Evolutionary conservation across 768 basidiomycete species (phyloP).

Genomic region (Antrodiella citrinella): DNA sequence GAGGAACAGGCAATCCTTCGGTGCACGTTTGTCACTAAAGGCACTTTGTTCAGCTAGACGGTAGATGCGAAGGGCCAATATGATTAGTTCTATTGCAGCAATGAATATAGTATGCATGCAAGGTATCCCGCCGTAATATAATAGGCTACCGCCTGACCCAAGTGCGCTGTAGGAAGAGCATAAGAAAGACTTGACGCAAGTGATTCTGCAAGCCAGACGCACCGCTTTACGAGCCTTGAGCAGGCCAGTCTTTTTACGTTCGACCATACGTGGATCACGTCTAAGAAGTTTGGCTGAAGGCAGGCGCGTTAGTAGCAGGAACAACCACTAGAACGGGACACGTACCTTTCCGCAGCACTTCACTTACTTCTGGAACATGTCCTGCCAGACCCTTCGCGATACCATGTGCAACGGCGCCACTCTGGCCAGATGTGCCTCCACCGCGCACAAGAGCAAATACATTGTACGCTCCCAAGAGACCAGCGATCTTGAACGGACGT

Average conservation of each 20-base stretch:
- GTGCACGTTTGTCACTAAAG: too few relatives aligned
- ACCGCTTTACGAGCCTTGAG: slow-evolving; percentile 91
- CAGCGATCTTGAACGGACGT: slow-evolving; percentile 78
- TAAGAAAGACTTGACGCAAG: slow-evolving; percentile 10
- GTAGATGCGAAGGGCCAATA: background rate
- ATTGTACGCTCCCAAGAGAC: slow-evolving; percentile 80
- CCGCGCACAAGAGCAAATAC: slow-evolving; percentile 55
- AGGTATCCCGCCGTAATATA: too few relatives aligned
- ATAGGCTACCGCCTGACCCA: slow-evolving; percentile 88
- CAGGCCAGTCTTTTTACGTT: slow-evolving; percentile 93
- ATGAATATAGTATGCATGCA: too few relatives aligned
- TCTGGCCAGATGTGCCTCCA: slow-evolving; percentile 88
- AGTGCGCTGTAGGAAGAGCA: slow-evolving; percentile 47
- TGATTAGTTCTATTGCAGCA: too few relatives aligned
- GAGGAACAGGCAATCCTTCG: too few relatives aligned
- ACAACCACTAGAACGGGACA: slow-evolving; percentile 8
- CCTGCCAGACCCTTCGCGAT: slow-evolving; percentile 69
- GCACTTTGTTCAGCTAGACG: too few relatives aligned
- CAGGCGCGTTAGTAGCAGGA: slow-evolving; percentile 1
- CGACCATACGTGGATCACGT: slow-evolving; percentile 96
- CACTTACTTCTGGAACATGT: slow-evolving; percentile 58
- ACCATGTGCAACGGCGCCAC: slow-evolving; percentile 77
- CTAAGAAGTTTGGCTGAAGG: slow-evolving; percentile 70
- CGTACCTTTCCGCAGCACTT: slow-evolving; percentile 68
- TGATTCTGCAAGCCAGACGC: slow-evolving; percentile 26